Base-by-base conservation (phyloP, 73 alveolate species). In the Stentor roeselii region DNA sequence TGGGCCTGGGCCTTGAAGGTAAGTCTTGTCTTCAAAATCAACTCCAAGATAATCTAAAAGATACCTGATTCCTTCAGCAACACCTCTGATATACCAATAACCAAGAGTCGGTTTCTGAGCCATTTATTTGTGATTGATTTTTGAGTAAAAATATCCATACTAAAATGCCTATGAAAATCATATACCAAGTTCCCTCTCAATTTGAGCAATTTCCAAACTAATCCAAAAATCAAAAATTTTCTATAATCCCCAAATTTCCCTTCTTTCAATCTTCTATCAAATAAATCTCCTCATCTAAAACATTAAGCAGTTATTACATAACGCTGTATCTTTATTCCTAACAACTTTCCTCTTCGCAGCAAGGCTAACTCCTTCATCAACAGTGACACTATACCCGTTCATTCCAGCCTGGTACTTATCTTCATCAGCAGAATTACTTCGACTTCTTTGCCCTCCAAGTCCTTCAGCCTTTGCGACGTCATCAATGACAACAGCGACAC, bases 51-150 rank as follows among this genome's bases (percentile, higher is more conserved):
- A 60, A 59, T 82, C 83, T 36, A 86, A 35, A 38, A 41, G 59
- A 59, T 15, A 82, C 59, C 89, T 86, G 84, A 82, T 82, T 59
- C 86, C 78, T 82, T 86, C 58, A 37, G 82, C 92, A 0, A 58
- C 32, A 40, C 92, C 92, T 58, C 92, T 82, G 39, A 82, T 35
- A 42, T 80, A 80, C 90, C 92, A 86, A 74, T 86, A 84, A 0
- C 92, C 92, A 0, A 86, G 42, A 30, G 83, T 84, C n/a, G 84
- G 84, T 75, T 78, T 50, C 21, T 6, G 30, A 11, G 6, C 67
- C 67, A 50, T 50, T 50, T 50, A 11, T 11, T 50, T 11, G 67
- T 6, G 21, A 11, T 50, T 50, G 21, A 50, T 50, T 11, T 50
- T 11, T 50, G 6, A 21, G 21, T 11, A 50, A 50, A 50, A 50